Percentiles rank a stretch among this genome's conserved stretches.
These are phyloP conservation scores for Colletotrichum sp. DNA, from an alignment of 2,329 filamentous ascomycete species.

Conservation along the genomic window DNA sequence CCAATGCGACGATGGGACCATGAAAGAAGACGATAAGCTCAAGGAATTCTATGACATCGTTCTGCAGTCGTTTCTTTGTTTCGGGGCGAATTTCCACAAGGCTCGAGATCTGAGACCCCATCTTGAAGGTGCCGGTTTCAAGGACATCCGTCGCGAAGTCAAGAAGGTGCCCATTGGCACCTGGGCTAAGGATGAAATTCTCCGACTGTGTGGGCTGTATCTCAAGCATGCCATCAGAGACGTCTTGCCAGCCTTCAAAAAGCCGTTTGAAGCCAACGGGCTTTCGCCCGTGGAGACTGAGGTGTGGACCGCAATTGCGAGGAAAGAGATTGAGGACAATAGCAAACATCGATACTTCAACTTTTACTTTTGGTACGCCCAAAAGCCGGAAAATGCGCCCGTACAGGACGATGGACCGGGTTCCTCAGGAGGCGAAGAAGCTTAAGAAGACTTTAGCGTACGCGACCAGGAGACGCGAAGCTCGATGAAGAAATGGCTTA, in stretches of 20 bases:
- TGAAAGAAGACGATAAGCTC: constrained; percentile 43
- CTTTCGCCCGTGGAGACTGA: constrained; percentile 37
- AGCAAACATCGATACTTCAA: constrained; percentile 48
- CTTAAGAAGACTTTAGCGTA: not conserved
- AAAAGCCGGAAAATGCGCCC: constrained; percentile 36
- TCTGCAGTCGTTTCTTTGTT: constrained; percentile 28
- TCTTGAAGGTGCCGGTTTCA: constrained; percentile 48
- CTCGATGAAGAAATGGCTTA: not conserved
- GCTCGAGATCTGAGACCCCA: constrained; percentile 33
- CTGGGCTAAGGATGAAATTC: constrained; percentile 45
- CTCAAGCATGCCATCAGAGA: constrained; percentile 47
- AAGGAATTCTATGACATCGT: constrained; percentile 27
- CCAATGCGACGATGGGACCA: constrained; percentile 48
- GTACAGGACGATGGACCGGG: not conserved
- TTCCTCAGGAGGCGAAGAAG: not conserved
- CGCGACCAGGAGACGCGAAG: not conserved
- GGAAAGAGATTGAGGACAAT: constrained; percentile 36
- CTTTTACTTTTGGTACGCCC: constrained; percentile 46
- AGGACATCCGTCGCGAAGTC: constrained; percentile 44
- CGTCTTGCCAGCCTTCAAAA: constrained; percentile 44
- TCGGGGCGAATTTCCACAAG: constrained; percentile 38
- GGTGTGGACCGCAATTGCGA: constrained; percentile 34
- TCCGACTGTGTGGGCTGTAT: constrained; percentile 47
- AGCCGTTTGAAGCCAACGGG: constrained; percentile 43
- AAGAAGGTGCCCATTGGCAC: constrained; percentile 51